Evolutionary conservation across 1,284 basidiomycete genomes (phyloP).

Genomic region (Microstroma glucosiphilum): DNA sequence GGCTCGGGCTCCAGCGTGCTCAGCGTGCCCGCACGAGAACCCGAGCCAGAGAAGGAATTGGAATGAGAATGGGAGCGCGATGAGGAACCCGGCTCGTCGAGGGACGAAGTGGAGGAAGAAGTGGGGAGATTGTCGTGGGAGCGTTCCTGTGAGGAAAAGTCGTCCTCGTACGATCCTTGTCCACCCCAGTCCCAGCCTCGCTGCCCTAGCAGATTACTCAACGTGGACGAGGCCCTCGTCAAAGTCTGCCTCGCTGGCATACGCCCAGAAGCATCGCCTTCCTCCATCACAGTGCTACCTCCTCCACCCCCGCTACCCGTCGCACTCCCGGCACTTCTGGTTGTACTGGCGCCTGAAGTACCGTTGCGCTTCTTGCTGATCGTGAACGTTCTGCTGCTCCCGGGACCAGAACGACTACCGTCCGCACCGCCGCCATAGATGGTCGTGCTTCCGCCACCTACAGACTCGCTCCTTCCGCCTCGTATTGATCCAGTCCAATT

Average conservation of each 20-base stretch:
- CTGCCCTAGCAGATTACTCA: too few species aligned
- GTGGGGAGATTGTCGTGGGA: too few species aligned
- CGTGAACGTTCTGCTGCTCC: conserved; percentile 11
- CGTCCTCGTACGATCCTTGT: too few species aligned
- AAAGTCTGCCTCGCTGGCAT: too few species aligned
- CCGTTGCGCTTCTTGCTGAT: conserved; percentile 2
- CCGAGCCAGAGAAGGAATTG: conserved; percentile 12
- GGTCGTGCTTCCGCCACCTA: neutral
- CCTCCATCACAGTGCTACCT: too few species aligned
- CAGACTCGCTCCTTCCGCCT: neutral
- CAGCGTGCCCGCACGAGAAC: conserved; percentile 8
- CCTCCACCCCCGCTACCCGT: too few species aligned
- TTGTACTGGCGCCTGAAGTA: conserved; percentile 3
- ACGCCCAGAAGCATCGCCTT: too few species aligned
- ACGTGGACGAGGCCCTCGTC: too few species aligned
- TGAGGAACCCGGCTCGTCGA: too few species aligned
- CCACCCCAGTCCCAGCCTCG: too few species aligned
- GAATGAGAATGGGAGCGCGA: neutral
- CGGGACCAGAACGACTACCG: conserved; percentile 7
- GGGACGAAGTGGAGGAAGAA: too few species aligned
- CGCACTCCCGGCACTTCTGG: neutral
- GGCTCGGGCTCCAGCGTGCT: conserved; percentile 18
- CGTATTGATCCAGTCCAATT: neutral
- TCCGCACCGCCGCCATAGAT: conserved; percentile 8
- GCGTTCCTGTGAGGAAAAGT: too few species aligned